These are phyloP conservation scores for Colletotrichum cuscutae DNA, from an alignment of 2,329 filamentous ascomycete species.

Conservation along the genomic window DNA sequence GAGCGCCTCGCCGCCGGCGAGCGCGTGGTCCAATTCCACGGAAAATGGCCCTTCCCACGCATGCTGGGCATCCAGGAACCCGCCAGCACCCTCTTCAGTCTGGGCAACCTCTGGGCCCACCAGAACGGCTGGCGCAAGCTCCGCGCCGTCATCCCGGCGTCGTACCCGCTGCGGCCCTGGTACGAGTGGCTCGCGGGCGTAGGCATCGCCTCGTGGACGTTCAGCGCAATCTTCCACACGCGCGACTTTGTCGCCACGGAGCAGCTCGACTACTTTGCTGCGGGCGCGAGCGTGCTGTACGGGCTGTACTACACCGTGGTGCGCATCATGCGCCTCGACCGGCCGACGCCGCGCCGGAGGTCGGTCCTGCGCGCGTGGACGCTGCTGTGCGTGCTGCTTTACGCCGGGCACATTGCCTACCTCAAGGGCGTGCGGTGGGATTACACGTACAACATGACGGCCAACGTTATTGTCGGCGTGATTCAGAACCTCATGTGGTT, in stretches of 20 bases:
- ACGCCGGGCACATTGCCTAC: constrained; percentile 82
- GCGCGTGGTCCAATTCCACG: constrained; percentile 90
- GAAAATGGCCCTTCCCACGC: constrained; percentile 97
- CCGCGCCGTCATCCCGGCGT: constrained; percentile 73
- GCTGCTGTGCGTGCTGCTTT: constrained; percentile 74
- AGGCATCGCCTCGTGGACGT: constrained; percentile 85
- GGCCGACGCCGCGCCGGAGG: constrained; percentile 52
- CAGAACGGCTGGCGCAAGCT: constrained; percentile 79
- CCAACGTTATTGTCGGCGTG: constrained; percentile 85
- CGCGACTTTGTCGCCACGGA: constrained; percentile 88
- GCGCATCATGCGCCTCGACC: constrained; percentile 84
- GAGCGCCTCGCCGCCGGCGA: constrained; percentile 73
- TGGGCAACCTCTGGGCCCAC: constrained; percentile 92
- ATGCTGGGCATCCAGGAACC: constrained; percentile 95
- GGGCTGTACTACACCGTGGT: constrained; percentile 88
- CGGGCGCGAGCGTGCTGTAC: constrained; percentile 89
- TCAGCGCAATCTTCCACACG: constrained; percentile 92
- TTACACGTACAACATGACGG: constrained; percentile 98
- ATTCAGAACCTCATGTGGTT: constrained; percentile 88
- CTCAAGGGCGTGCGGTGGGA: constrained; percentile 90
- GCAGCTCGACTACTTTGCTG: constrained; percentile 95
- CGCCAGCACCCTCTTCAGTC: constrained; percentile 90
- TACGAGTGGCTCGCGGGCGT: constrained; percentile 85
- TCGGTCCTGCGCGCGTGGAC: constrained; percentile 80
- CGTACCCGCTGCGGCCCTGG: constrained; percentile 82